Percentiles rank a stretch among this genome's conserved stretches.
Conservation (phyloP, 441 rosid genomes). For the Corymbia calophylla region DNA sequence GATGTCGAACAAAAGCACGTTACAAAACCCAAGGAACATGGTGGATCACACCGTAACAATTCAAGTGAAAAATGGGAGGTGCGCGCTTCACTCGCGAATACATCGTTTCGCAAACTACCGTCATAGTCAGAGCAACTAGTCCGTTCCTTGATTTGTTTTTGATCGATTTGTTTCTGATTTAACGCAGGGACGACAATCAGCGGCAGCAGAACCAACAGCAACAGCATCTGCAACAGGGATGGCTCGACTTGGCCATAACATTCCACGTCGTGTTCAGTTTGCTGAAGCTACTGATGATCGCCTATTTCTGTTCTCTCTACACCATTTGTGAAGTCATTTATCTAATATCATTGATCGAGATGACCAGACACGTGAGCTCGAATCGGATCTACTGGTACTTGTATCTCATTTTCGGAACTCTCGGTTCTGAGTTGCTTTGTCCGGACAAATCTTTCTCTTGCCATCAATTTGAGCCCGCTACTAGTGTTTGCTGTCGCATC, state of each 20-base stretch:
- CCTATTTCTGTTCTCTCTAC: background rate
- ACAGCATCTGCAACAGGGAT: background rate
- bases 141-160: background rate
- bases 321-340: background rate
- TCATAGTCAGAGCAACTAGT: background rate
- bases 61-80: background rate
- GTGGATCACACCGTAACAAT: background rate
- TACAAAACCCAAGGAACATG: background rate
- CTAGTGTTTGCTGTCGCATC: background rate
- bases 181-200: background rate
- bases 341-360: background rate
- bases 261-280: background rate
- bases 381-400: background rate
- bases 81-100: fast-evolving
- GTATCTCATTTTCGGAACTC: fast-evolving
- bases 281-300: background rate
- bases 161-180: background rate
- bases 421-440: too few species aligned
- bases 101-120: fast-evolving
- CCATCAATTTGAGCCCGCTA: too few species aligned
- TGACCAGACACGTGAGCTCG: fast-evolving
- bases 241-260: background rate
- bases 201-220: background rate
- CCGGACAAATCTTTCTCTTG: too few species aligned
- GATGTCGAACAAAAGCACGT: background rate